Evolutionary conservation across 768 basidiomycete genomes (phyloP).

Genomic region (Russula vinacea): DNA sequence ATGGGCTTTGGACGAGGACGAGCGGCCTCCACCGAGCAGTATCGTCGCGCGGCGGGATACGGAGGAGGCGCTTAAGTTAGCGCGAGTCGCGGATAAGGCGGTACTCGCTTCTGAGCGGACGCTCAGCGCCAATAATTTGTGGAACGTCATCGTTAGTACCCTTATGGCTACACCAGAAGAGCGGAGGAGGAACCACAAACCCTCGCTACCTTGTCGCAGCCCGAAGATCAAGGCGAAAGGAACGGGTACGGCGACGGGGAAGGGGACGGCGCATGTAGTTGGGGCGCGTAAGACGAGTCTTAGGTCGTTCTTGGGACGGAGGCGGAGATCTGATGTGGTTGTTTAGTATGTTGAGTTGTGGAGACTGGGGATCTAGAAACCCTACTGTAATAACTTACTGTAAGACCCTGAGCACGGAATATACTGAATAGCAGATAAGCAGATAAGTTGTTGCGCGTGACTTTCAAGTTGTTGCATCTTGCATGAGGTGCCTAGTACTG

Average conservation of each 20-base stretch:
- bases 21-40: constrained; percentile 87
- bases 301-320: constrained; percentile 5
- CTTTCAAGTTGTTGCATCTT: too few relatives aligned
- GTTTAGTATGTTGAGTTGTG: neutral
- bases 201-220: neutral
- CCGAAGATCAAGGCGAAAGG: neutral
- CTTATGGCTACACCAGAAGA: constrained; percentile 54
- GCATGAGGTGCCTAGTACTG: too few relatives aligned
- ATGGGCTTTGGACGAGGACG: constrained; percentile 78
- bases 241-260: too few relatives aligned
- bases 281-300: neutral
- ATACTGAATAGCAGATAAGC: too few relatives aligned
- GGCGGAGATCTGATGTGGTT: neutral
- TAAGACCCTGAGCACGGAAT: too few relatives aligned
- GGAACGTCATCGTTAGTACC: constrained; percentile 63
- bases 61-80: constrained; percentile 67
- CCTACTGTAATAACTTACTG: too few relatives aligned
- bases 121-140: constrained; percentile 68
- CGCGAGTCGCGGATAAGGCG: constrained; percentile 67
- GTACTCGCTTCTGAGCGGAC: constrained; percentile 54
- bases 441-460: too few relatives aligned
- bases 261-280: neutral
- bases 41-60: constrained; percentile 90
- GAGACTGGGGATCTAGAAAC: neutral
- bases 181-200: neutral